Percentiles rank a stretch among this genome's conserved stretches.
Conservation (phyloP, 768 basidiomycete species). For the Podaxis mareebaensis region DNA sequence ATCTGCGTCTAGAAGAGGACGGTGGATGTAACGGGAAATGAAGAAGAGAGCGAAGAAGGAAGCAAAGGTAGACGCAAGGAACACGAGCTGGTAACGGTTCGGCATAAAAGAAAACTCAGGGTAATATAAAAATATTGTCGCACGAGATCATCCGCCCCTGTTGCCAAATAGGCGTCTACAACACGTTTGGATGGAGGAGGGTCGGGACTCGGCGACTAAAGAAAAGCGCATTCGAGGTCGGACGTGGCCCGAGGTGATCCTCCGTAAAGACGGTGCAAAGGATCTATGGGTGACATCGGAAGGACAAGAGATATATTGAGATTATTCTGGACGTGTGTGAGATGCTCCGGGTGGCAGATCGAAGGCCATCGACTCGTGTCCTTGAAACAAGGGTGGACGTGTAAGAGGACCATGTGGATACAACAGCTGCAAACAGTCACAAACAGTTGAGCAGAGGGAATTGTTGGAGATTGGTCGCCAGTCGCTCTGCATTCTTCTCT, state of each 20-base stretch:
- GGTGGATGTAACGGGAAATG: slow-evolving; percentile 40
- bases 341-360: neutral
- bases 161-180: slow-evolving; percentile 8
- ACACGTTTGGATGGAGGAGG: neutral
- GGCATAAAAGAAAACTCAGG: slow-evolving; percentile 40
- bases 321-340: neutral
- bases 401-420: neutral
- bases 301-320: no score
- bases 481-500: slow-evolving; percentile 20
- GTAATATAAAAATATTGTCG: slow-evolving; percentile 4
- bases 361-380: neutral
- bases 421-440: neutral
- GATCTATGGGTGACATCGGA: no score
- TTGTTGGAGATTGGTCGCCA: neutral
- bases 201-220: neutral
- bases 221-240: neutral
- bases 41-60: slow-evolving; percentile 50
- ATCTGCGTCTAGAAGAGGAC: slow-evolving; percentile 50
- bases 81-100: slow-evolving; percentile 56
- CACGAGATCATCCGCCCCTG: neutral
- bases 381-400: neutral
- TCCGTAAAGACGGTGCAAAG: no score
- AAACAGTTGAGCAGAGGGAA: neutral
- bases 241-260: neutral
- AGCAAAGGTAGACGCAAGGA: slow-evolving; percentile 51